A percentile compares a stretch with the other conserved stretches of the same genome.
Evolutionary conservation across 2,329 filamentous ascomycete species (phyloP).

Genomic region (Phyllosticta citribraziliensis): DNA sequence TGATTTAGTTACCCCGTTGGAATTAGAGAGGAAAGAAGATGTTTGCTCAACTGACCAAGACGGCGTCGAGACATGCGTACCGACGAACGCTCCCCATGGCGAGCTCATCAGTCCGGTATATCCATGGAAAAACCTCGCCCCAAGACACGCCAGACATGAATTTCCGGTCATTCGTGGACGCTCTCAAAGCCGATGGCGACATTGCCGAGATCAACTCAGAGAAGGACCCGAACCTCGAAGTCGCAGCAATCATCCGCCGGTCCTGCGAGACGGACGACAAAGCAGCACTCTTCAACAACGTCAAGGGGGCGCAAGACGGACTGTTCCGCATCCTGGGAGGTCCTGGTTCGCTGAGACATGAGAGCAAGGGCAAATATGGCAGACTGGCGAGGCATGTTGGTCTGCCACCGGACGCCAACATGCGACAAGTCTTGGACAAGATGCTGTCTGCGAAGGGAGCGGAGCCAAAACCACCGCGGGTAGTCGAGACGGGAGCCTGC

Average conservation of each 20-base stretch:
- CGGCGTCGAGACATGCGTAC: not conserved
- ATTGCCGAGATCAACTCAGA: slow-evolving; percentile 36
- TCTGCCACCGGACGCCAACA: slow-evolving; percentile 25
- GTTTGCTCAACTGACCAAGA: not conserved
- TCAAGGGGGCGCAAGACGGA: slow-evolving; percentile 37
- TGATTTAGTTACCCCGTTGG: not conserved
- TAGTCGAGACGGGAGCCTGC: slow-evolving; percentile 26
- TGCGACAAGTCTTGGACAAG: slow-evolving; percentile 11
- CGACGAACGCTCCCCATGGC: not conserved
- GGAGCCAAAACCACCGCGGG: not conserved
- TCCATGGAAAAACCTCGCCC: slow-evolving; percentile 1
- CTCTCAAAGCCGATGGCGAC: slow-evolving; percentile 34
- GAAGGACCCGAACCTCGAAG: slow-evolving; percentile 38
- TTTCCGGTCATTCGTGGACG: slow-evolving; percentile 39
- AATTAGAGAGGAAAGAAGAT: not conserved
- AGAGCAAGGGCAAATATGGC: slow-evolving; percentile 27
- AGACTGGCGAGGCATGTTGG: slow-evolving; percentile 35
- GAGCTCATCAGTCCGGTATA: not conserved
- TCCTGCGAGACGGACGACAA: slow-evolving; percentile 38
- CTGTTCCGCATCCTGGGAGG: slow-evolving; percentile 41
- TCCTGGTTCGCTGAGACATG: slow-evolving; percentile 29
- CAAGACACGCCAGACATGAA: slow-evolving; percentile 21
- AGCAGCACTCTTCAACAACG: slow-evolving; percentile 44
- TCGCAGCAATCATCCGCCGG: slow-evolving; percentile 37
- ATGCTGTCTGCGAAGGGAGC: slow-evolving; percentile 10